A percentile compares a stretch with the other conserved stretches of the same genome.
phyloP scores from a whole-genome alignment of 1,139 yeast species.

The Lodderomyces jiufengensis region DNA sequence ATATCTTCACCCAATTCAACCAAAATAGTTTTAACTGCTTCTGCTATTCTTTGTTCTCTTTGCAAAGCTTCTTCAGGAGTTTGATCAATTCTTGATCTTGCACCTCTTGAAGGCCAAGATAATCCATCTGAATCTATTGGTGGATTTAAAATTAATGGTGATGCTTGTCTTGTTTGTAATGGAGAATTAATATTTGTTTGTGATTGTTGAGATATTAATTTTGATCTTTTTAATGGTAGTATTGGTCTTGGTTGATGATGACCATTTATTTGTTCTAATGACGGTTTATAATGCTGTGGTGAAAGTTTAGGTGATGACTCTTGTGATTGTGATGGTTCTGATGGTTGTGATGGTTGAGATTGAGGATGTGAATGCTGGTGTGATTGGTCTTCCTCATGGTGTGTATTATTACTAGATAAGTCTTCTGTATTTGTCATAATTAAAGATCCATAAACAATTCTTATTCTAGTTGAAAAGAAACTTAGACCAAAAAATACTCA shows the following conservation, averaged over 20 bases:
- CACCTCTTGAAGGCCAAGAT: constrained; percentile 94
- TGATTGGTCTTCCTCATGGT: too few relatives aligned
- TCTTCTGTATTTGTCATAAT: too few relatives aligned
- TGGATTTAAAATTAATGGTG: constrained; percentile 79
- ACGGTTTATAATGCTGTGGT: not conserved
- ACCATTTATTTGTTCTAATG: constrained; percentile 1
- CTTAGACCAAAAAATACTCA: not conserved
- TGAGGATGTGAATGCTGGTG: too few relatives aligned
- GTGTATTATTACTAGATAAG: too few relatives aligned
- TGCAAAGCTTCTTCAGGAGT: constrained; percentile 56
- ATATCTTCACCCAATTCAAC: constrained; percentile 91
- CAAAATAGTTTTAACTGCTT: constrained; percentile 78
- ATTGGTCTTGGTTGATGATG: constrained; percentile 20
- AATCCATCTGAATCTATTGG: constrained; percentile 89
- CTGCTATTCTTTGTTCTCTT: constrained; percentile 75
- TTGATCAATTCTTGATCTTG: constrained; percentile 68
- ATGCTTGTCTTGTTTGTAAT: constrained; percentile 71
- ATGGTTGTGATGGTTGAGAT: too few relatives aligned
- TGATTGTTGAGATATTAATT: constrained; percentile 14
- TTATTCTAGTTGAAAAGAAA: not conserved
- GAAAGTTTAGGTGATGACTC: not conserved
- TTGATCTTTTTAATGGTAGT: constrained; percentile 24
- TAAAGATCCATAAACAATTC: too few relatives aligned
- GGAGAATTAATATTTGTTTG: constrained; percentile 28
- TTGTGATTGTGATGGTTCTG: not conserved